These are phyloP conservation scores for Leucocoprinus birnbaumii DNA, from an alignment of 768 basidiomycete genomes.

Conservation along the genomic window DNA sequence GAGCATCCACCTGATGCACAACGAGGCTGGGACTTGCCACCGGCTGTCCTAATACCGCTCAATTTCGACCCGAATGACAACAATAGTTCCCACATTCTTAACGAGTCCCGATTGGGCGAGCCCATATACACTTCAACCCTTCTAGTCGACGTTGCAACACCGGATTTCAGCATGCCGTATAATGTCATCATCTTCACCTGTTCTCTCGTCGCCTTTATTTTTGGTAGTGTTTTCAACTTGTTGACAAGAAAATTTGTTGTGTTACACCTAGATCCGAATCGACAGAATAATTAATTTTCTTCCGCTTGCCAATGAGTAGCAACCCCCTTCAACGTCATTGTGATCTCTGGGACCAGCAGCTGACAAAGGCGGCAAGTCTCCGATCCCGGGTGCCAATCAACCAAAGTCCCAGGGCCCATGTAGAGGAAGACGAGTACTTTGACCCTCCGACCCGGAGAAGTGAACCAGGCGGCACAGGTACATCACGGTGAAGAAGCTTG, in stretches of 20 bases:
- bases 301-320: background rate
- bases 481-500: background rate
- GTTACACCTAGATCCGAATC: slow-evolving; percentile 23
- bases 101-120: slow-evolving; percentile 35
- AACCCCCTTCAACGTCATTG: background rate
- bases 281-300: background rate
- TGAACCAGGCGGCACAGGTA: background rate
- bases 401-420: background rate
- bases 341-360: background rate
- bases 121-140: slow-evolving; percentile 68
- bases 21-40: slow-evolving; percentile 90
- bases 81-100: slow-evolving; percentile 17
- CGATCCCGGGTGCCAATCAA: background rate
- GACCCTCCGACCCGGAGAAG: slow-evolving; percentile 1
- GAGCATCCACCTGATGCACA: slow-evolving; percentile 96
- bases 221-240: slow-evolving; percentile 89
- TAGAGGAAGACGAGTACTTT: background rate
- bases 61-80: slow-evolving; percentile 9
- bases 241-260: slow-evolving; percentile 82
- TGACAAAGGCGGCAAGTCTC: background rate
- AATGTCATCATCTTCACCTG: slow-evolving; percentile 98
- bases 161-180: slow-evolving; percentile 99
- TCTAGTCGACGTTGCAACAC: slow-evolving; percentile 93
- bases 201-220: slow-evolving; percentile 87
- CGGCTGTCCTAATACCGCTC: slow-evolving; percentile 67